A percentile compares a stretch with the other conserved stretches of the same genome.
phyloP scores from a whole-genome alignment of 129 eudicot genomes.

The Solidago caesia region DNA sequence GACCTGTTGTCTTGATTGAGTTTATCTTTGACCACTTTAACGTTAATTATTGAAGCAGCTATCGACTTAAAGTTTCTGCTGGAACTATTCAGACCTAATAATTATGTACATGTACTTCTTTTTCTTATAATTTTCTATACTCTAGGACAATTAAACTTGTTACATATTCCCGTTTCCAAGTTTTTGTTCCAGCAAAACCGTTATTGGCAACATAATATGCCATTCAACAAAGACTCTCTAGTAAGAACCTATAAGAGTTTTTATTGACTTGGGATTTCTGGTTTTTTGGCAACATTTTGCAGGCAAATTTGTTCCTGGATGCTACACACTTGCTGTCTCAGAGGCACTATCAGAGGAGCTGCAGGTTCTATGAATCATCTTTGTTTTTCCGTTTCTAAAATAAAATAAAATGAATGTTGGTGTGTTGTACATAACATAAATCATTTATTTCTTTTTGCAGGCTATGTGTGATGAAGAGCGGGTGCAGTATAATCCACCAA shows the following conservation, averaged over 20 bases:
- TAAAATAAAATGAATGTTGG: background rate
- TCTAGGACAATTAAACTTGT: background rate
- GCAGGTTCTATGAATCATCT: conserved; percentile 44
- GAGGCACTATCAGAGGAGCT: conserved; percentile 80
- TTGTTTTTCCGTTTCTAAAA: background rate
- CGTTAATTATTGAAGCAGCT: background rate
- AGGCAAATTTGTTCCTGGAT: conserved; percentile 81
- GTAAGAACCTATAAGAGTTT: too few relatives aligned
- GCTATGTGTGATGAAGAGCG: conserved; percentile 64
- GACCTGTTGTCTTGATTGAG: background rate
- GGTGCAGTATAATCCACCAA: conserved; percentile 58
- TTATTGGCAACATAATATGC: background rate
- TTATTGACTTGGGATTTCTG: background rate
- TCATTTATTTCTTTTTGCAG: conserved; percentile 43
- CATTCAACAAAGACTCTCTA: too few relatives aligned
- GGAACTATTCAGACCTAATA: background rate
- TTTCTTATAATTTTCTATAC: background rate
- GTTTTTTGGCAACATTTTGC: conserved; percentile 32
- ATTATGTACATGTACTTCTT: too few relatives aligned
- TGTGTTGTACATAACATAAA: background rate
- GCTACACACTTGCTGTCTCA: conserved; percentile 93
- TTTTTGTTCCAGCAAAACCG: background rate
- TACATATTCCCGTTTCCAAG: background rate
- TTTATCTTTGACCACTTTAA: background rate
- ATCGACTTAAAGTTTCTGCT: background rate